phyloP scores from a whole-genome alignment of 305 asterid species.

The Rubia balearica region DNA sequence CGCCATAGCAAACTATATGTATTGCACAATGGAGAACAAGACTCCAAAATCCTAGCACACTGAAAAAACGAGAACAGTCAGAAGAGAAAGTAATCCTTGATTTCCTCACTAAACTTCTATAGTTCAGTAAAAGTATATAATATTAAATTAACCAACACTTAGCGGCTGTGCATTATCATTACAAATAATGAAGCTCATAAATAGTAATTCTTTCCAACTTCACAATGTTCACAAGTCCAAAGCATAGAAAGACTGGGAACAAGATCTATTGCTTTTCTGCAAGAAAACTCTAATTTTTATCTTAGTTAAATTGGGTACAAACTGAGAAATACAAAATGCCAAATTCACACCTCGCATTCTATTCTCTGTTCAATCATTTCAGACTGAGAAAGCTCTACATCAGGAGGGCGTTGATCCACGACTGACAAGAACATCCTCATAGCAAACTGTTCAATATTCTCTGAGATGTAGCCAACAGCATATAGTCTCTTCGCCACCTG shows the following conservation, averaged over 20 bases:
- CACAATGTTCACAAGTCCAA: neutral
- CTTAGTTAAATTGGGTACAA: neutral
- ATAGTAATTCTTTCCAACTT: neutral
- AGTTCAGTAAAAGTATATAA: neutral
- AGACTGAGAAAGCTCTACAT: conserved; percentile 41
- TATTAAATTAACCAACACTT: neutral
- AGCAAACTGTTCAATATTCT: conserved; percentile 75
- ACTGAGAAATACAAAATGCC: conserved; percentile 7
- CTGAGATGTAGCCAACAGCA: conserved; percentile 52
- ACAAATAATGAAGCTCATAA: neutral
- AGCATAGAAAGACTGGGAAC: neutral
- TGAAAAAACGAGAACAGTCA: neutral
- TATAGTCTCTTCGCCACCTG: conserved; percentile 93
- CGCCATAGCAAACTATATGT: too few species aligned
- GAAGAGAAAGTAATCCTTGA: neutral
- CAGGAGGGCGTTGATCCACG: conserved; percentile 44
- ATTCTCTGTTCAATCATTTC: conserved; percentile 44
- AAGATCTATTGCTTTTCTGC: neutral
- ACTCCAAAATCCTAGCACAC: neutral
- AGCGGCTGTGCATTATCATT: neutral
- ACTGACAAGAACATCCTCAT: conserved; percentile 73
- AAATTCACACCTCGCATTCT: conserved; percentile 49
- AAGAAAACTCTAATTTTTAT: neutral
- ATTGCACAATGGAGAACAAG: conserved; percentile 1
- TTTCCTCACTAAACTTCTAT: neutral